Evolutionary conservation across 495 filamentous ascomycete species (phyloP).

Genomic region (Lasiosphaeria ovina): DNA sequence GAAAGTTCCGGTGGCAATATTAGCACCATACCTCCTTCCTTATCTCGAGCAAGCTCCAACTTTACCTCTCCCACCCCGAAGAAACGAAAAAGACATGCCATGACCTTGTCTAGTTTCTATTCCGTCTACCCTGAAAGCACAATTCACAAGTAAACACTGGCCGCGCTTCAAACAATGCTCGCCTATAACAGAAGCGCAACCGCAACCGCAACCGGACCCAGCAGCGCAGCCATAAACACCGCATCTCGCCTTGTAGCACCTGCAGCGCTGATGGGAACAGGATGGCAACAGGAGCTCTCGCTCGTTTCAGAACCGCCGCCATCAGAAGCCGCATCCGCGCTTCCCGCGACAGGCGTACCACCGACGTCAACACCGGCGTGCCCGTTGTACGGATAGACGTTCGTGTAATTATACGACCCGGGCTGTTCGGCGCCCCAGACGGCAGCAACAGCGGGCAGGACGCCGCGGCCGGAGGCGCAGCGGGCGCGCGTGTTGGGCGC

Average conservation of each 20-base stretch:
- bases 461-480: slow-evolving; percentile 34
- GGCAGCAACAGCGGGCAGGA: slow-evolving; percentile 38
- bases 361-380: slow-evolving; percentile 1
- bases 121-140: not conserved
- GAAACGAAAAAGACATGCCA: not conserved
- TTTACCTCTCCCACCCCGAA: not conserved
- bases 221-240: not conserved
- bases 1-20: too few species aligned
- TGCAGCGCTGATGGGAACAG: not conserved
- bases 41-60: too few species aligned
- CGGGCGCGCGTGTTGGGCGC: slow-evolving; percentile 30
- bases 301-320: not conserved
- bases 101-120: not conserved
- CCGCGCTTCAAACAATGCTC: too few species aligned
- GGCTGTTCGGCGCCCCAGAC: slow-evolving; percentile 34
- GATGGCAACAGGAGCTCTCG: not conserved
- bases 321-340: not conserved
- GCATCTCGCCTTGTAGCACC: not conserved
- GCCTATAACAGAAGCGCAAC: not conserved
- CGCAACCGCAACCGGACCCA: not conserved
- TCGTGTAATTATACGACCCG: slow-evolving; percentile 40
- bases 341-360: slow-evolving; percentile 5
- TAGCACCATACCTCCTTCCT: too few species aligned
- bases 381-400: slow-evolving; percentile 24
- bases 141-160: not conserved